A percentile compares a stretch with the other conserved stretches of the same genome.
Conservation (phyloP, 345 rosid species). For the Boechera retrofracta region DNA sequence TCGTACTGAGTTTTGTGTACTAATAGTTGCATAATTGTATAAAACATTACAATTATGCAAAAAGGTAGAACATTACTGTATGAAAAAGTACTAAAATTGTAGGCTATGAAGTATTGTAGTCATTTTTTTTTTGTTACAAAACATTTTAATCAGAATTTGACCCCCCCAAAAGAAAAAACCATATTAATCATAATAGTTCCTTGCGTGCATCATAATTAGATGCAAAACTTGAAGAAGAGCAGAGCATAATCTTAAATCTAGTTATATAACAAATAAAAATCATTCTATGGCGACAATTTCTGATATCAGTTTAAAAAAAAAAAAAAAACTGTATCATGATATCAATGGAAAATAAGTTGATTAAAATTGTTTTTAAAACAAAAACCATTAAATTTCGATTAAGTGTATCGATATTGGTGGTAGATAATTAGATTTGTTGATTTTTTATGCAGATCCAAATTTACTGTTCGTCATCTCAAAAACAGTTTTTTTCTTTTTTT, state of each 20-base stretch:
- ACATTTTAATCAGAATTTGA: too few relatives aligned
- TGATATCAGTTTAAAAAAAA: background rate
- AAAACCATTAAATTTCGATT: too few relatives aligned
- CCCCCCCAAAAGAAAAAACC: background rate
- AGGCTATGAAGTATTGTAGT: too few relatives aligned
- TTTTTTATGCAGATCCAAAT: background rate
- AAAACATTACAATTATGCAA: too few relatives aligned
- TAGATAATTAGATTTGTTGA: background rate
- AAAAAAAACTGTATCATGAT: background rate
- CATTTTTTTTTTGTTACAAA: background rate
- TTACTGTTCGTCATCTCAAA: background rate
- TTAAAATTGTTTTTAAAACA: background rate
- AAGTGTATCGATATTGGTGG: too few relatives aligned
- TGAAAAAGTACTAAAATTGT: too few relatives aligned
- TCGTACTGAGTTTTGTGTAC: background rate
- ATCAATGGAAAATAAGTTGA: too few relatives aligned
- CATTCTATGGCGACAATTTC: background rate
- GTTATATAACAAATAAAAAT: too few relatives aligned
- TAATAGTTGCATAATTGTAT: too few relatives aligned
- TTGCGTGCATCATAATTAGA: constrained; percentile 20
- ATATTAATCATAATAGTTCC: constrained; percentile 3
- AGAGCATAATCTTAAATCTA: background rate
- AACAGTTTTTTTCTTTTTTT: background rate
- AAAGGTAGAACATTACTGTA: too few relatives aligned
- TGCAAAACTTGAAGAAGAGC: constrained; percentile 16